Base-by-base conservation (phyloP, 805 yeast species). In the Cephaloascus albidus region DNA sequence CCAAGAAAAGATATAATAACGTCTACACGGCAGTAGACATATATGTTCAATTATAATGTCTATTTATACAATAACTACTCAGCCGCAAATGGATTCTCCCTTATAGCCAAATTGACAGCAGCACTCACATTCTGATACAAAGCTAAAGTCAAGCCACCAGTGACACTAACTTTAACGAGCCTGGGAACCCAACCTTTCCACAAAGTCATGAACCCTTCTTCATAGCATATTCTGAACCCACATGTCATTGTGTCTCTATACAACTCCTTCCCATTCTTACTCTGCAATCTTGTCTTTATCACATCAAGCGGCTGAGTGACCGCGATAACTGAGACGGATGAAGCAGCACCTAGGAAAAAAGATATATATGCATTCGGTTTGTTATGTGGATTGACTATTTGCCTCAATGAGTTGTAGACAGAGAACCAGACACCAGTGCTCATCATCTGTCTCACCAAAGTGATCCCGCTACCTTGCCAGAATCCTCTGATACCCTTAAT, bases 261-360 rank as follows among this genome's bases (percentile, higher is more conserved):
- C 2, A 74, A 48, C 3, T 57, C 50, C 50, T 69, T 69, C n/a
- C 82, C 77, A 52, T 80, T 76, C 50, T 78, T 75, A 51, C 87
- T 76, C 59, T 88, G 96, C 76, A 88, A 76, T 52, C 95, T 74
- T 2, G 96, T 76, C 62, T 89, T 89, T 36, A 89, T 60, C 2
- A 86, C 85, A 60, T 89, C 97, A 20, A 89, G 64, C 0, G 97
- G 97, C 60, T 87, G 97, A 1, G 96, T 89, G 0, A 74, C 63
- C 0, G 74, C 76, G 18, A 86, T 84, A 20, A 85, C 94, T 0
- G 87, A 82, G 3, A 73, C 59, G 0, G 93, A 78, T 2, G 94
- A 76, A 1, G 76, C 65, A 10, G 80, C 60, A 4, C 93, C 87
- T 8, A 78, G 53, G 45, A 42, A 55, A 54, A 1, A 65, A 56